Base-by-base conservation (phyloP, 441 rosid species). In the Kokia cookei region DNA sequence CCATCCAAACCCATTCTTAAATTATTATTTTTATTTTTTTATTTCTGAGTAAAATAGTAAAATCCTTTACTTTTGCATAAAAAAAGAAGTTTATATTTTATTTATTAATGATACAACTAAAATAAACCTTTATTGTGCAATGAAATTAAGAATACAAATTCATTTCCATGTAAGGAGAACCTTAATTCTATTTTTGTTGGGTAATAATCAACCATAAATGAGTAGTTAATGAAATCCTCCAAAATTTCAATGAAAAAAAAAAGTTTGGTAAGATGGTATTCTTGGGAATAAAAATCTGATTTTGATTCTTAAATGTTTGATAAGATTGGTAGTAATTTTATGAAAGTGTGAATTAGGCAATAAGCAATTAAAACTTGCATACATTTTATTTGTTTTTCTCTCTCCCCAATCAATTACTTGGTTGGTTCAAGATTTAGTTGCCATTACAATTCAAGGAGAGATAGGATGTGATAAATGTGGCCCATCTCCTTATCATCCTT, bases 391-490 rank as follows among this genome's bases (percentile, higher is more conserved):
- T 15, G 5, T 0, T 8, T 15, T 2, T 2, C 7, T 54, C 3
- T 50, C 11, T 32, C 6, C 35, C 7, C 71, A 48, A 12, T 11
- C 45, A 8, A 17, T 35, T 62, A 68, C 19, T 10, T 19, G 51
- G 67, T 26, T 13, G 60, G 61, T 58, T 66, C 63, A 53, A 66
- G 73, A 58, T 72, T 47, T 59, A 26, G 57, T 59, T 75, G 73
- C 51, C 72, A 35, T 5, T 5, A 15, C 57, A 43, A 47, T 15
- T 59, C 40, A 65, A 4, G 70, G 35, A 64, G 35, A 64, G 45
- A 37, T 24, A 40, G 26, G 65, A 15, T n/a, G 8, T 50, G 50
- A 48, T 15, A 43, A 51, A 71, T 17, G 72, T 77, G 76, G 71
- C 27, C 74, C 72, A 54, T 53, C 72, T 72, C 73, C 53, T 58